Base-by-base conservation (phyloP, 768 basidiomycete genomes). In the Mycena epipterygia region DNA sequence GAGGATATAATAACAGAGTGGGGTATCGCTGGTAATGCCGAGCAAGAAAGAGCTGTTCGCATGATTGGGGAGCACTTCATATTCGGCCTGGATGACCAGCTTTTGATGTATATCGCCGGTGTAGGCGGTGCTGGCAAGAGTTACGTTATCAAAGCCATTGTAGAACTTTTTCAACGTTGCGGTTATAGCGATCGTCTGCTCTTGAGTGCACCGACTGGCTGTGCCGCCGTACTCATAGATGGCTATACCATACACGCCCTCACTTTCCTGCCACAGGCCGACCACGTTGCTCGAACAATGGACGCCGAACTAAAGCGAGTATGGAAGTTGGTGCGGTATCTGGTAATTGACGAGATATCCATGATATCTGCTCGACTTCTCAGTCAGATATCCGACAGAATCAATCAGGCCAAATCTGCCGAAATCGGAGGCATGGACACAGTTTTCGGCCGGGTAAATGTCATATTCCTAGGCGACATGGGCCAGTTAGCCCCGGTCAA, bases 51-150 rank as follows among this genome's bases (percentile, higher is more conserved):
- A 2, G 60, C 60, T 5, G 9, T 62, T 6, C 60, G 60, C 5
- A 62, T 62, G 8, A 51, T 62, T 21, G 60, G 19, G 1, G 60
- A 62, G n/a, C 60, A 62, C 21, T 62, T 62, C n/a, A 62, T 62
- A 5, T 27, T 33, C 17, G 60, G 60, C 5, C 5, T 51, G 23
- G 46, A 62, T 4, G 46, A 62, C 2, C 60, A 62, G 23, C 19
- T 62, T 16, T 21, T 62, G n/a, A n/a, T 62, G 48, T 62, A 62
- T 33, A 51, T 62, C 23, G 60, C 60, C 8, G 59, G 59, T 1
- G 59, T 48, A 5, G 59, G 59, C 29, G 57, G 57, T 16, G 25
- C 57, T 3, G 57, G 57, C 33, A 59, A 59, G 41, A 59, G 57
- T 21, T 59, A 39, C 23, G 41, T 59, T 11, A 32, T 61, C 29